phyloP scores from a whole-genome alignment of 202 grass and related monocot genomes.

The Panicum virgatum region DNA sequence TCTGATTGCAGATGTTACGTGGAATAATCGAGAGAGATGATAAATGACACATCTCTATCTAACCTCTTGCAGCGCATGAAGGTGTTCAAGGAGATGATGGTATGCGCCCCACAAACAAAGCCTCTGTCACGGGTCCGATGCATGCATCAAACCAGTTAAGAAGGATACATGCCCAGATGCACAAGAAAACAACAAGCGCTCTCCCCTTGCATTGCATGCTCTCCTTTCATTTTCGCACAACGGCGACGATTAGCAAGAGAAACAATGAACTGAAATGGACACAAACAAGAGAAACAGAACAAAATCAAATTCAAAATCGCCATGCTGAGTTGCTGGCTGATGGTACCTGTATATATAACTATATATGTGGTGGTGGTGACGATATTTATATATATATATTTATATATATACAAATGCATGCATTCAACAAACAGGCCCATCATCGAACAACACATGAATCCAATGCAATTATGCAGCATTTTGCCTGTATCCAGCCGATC shows the following conservation, averaged over 20 bases:
- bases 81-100: neutral
- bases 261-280: neutral
- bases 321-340: neutral
- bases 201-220: neutral
- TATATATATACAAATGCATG: neutral
- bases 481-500: slow-evolving; percentile 26
- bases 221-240: slow-evolving; percentile 3
- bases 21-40: too few species aligned
- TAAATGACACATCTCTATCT: neutral
- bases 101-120: neutral
- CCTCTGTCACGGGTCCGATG: slow-evolving; percentile 21
- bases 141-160: slow-evolving; percentile 4
- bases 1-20: too few species aligned
- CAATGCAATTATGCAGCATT: slow-evolving; percentile 44
- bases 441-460: slow-evolving; percentile 23
- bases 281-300: slow-evolving; percentile 6
- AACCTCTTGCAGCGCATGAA: neutral
- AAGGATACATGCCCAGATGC: slow-evolving; percentile 14
- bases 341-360: neutral
- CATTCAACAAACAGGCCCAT: slow-evolving; percentile 1
- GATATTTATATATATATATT: neutral
- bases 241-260: neutral
- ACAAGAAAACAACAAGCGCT: neutral
- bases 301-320: neutral
- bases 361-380: neutral